A percentile compares a stretch with the other conserved stretches of the same genome.
Evolutionary conservation across 2,329 filamentous ascomycete genomes (phyloP).

Genomic region (Fusarium sp.): DNA sequence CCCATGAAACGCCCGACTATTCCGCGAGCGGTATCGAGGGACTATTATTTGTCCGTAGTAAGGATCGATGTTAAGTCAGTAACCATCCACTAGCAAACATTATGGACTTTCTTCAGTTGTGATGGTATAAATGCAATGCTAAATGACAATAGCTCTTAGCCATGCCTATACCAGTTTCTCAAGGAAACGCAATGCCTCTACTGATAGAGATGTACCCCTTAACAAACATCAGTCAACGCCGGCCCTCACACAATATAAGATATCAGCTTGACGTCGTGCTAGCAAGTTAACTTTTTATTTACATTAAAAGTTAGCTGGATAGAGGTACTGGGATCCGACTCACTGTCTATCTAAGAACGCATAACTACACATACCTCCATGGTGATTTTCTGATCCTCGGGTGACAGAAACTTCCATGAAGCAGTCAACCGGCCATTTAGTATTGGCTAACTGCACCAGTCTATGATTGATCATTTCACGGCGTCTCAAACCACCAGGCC

Average conservation of each 20-base stretch:
- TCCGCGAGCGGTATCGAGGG: background rate
- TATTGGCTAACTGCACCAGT: background rate
- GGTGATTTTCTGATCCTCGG: background rate
- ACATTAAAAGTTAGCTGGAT: background rate
- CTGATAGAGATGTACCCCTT: background rate
- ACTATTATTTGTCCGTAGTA: background rate
- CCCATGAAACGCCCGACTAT: background rate
- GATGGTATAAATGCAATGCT: background rate
- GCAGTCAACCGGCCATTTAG: background rate
- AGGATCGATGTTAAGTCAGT: background rate
- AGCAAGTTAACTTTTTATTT: background rate
- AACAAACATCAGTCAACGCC: background rate
- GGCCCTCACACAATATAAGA: background rate
- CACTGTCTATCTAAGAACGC: background rate
- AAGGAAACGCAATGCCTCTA: background rate
- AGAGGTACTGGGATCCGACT: background rate
- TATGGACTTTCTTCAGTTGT: background rate
- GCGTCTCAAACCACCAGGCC: background rate
- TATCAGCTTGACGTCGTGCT: background rate
- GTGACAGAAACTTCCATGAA: constrained; percentile 4
- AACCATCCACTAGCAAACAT: background rate
- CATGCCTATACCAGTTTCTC: background rate
- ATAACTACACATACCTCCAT: background rate
- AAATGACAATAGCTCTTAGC: background rate
- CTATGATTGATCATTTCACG: background rate